phyloP scores from a whole-genome alignment of 2,329 filamentous ascomycete genomes.

The Corniculantispora saksenae region DNA sequence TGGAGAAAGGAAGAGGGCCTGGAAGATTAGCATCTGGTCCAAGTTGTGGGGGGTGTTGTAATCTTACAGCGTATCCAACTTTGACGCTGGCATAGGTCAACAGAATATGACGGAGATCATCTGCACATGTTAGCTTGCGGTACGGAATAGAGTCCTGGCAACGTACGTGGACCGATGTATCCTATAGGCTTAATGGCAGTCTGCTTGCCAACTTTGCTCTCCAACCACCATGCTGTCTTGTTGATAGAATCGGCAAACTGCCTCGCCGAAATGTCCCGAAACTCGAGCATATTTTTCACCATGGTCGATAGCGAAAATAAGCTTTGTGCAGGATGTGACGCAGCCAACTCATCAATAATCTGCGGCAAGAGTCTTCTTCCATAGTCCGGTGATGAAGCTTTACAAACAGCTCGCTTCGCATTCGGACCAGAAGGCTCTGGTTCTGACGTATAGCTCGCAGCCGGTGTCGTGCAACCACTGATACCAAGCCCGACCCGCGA shows the following conservation, averaged over 20 bases:
- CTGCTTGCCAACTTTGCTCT: constrained; percentile 23
- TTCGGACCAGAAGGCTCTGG: too few relatives aligned
- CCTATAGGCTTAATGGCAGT: constrained; percentile 27
- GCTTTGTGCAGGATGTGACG: constrained; percentile 27
- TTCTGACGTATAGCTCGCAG: neutral
- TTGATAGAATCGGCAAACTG: constrained; percentile 30
- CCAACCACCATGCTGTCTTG: constrained; percentile 35
- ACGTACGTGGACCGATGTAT: constrained; percentile 38
- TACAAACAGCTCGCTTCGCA: too few relatives aligned
- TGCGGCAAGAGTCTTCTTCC: constrained; percentile 31
- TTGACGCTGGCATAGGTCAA: constrained; percentile 36
- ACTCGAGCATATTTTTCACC: constrained; percentile 21
- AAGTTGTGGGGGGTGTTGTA: accelerated
- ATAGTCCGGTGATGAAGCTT: constrained; percentile 16
- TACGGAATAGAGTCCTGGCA: neutral
- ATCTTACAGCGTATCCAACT: constrained; percentile 31
- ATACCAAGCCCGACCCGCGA: constrained; percentile 2
- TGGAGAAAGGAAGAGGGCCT: constrained; percentile 34
- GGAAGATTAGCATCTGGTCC: neutral
- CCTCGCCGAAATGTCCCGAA: constrained; percentile 28
- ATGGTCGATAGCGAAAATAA: constrained; percentile 28
- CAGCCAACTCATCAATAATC: constrained; percentile 31
- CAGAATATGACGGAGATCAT: constrained; percentile 33
- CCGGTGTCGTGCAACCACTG: constrained; percentile 6
- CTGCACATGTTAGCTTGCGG: constrained; percentile 20